Evolutionary conservation across 306 rosid species (phyloP), one percentile per base, ranked within the genome.

Genomic region (Fragaria ananassa): DNA sequence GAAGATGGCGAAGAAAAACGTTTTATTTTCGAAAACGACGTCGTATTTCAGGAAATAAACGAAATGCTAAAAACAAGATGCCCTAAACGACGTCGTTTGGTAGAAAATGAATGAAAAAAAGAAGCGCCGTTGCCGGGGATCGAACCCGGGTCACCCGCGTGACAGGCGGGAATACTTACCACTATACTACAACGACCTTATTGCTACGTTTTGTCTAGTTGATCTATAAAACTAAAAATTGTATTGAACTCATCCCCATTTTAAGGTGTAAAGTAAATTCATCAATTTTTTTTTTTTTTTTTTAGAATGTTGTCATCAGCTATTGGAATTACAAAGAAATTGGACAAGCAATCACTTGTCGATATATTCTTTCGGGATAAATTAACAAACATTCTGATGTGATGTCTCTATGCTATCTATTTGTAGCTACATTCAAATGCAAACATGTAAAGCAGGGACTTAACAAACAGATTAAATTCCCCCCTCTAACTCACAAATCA

Each of bases 101-200:
- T 9, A 42, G 29, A 23, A 7, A 9, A 34, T 10, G 2, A 0
- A 14, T 3, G 6, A 0, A 4, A 41, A 21, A 23, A 6, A 3
- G 15, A 0, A 0, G 0, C 81, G 79, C 74, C 83, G 85, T 75
- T 68, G 77, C 81, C 74, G 82, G 82, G 87, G 84, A 83, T 83
- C 80, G 80, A 83, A 80, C 87, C 84, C 79, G 72, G 73, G 83
- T 79, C 83, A 74, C 80, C 81, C 71, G 83, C 83, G 81, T 79
- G 83, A 83, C 83, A 83, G 79, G 86, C 80, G 76, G 82, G 78
- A 77, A 80, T 81, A 77, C 85, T 80, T 3, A 84, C 80, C 85
- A 81, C 81, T 81, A 73, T 82, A 82, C 88, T 82, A 76, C 84
- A 80, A 85, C 81, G 79, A 82, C 85, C 0, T 41, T 17, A 50